A percentile compares a stretch with the other conserved stretches of the same genome.
Evolutionary conservation across 768 basidiomycete species (phyloP).

Genomic region (Lenzites betulinus): DNA sequence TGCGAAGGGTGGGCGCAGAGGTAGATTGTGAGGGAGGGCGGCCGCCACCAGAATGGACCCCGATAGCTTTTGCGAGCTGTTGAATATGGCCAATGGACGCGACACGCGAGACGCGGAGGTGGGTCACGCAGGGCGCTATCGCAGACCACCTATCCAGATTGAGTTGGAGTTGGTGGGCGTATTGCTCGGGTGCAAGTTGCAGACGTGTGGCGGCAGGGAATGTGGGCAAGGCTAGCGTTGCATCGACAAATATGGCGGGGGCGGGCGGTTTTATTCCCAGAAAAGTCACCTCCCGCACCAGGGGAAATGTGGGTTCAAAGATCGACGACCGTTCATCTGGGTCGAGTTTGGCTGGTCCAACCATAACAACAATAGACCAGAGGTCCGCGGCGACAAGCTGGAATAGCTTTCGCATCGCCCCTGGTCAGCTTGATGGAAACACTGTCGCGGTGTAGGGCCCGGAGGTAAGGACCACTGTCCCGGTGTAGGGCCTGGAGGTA

Average conservation of each 20-base stretch:
- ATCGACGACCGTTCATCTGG: too few species aligned
- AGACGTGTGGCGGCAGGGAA: not conserved
- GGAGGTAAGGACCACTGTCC: too few species aligned
- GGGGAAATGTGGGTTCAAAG: too few species aligned
- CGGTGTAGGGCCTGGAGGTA: too few species aligned
- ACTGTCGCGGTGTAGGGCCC: too few species aligned
- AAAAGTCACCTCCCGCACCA: too few species aligned
- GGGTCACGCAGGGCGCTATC: not conserved
- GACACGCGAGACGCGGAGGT: not conserved
- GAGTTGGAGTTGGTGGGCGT: not conserved
- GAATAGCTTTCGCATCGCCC: not conserved
- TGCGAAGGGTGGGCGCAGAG: too few species aligned
- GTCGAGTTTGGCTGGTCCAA: not conserved
- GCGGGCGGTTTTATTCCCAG: too few species aligned
- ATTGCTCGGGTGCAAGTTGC: not conserved
- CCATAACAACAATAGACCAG: not conserved
- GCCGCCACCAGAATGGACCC: not conserved
- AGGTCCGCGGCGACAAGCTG: not conserved
- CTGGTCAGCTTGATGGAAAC: not conserved
- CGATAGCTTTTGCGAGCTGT: not conserved
- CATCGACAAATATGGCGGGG: too few species aligned
- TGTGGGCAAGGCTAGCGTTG: too few species aligned
- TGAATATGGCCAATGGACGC: too few species aligned
- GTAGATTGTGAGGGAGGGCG: too few species aligned
- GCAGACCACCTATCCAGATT: not conserved